A percentile compares a stretch with the other conserved stretches of the same genome.
phyloP scores from a whole-genome alignment of 2,329 filamentous ascomycete species.

The Aureobasidium sp. region DNA sequence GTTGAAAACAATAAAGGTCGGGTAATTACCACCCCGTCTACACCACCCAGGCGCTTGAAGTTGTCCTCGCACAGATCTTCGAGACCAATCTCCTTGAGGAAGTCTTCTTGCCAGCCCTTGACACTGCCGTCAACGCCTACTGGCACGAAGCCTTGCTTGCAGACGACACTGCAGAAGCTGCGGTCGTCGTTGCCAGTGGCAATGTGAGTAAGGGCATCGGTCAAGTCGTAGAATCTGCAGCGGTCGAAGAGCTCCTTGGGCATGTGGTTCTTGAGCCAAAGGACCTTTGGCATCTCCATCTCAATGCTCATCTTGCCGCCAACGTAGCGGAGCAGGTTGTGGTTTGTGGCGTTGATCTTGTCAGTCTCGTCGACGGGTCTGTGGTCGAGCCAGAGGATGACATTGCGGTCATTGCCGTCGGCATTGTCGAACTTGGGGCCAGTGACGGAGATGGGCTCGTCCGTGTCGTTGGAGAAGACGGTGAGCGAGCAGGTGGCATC shows the following conservation, averaged over 20 bases:
- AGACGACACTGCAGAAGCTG: conserved; percentile 92
- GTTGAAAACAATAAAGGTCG: conserved; percentile 10
- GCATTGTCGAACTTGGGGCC: conserved; percentile 73
- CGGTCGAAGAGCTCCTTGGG: conserved; percentile 77
- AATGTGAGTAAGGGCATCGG: conserved; percentile 86
- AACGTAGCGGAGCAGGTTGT: conserved; percentile 91
- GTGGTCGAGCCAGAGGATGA: conserved; percentile 96
- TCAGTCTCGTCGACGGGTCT: conserved; percentile 83
- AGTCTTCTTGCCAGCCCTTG: conserved; percentile 97
- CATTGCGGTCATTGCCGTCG: conserved; percentile 77
- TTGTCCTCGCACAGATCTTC: conserved; percentile 74
- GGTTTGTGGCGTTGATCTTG: conserved; percentile 84
- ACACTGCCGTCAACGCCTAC: conserved; percentile 96
- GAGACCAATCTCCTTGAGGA: conserved; percentile 80
- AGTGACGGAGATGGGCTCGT: conserved; percentile 85
- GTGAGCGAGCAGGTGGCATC: conserved; percentile 97
- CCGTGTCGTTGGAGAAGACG: conserved; percentile 80
- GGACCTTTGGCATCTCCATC: conserved; percentile 98
- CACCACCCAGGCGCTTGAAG: conserved; percentile 88
- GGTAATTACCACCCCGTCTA: conserved; percentile 75
- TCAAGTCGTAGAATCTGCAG: conserved; percentile 95
- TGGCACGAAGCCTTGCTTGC: conserved; percentile 93
- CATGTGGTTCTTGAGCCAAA: conserved; percentile 99
- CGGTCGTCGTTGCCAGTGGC: conserved; percentile 86
- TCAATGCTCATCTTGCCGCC: conserved; percentile 98